Evolutionary conservation across 2,329 filamentous ascomycete genomes (phyloP).

Genomic region (Xylariales sp.): DNA sequence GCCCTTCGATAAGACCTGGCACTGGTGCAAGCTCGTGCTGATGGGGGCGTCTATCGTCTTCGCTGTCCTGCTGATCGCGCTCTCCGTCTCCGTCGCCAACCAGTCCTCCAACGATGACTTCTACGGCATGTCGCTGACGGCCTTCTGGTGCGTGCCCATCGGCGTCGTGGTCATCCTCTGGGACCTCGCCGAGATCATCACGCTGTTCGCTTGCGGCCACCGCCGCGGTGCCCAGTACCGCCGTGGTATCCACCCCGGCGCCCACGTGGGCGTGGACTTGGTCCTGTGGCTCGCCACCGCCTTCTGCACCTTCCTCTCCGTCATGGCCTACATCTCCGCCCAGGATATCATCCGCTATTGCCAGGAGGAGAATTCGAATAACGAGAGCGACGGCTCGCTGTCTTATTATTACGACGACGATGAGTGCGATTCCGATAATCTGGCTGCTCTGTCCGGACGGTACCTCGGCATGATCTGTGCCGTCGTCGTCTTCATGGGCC

Average conservation of each 20-base stretch:
- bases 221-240: constrained; percentile 1
- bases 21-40: constrained; percentile 8
- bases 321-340: neutral
- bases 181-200: constrained; percentile 9
- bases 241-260: constrained; percentile 9
- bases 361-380: neutral
- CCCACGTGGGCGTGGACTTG: constrained; percentile 9
- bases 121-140: neutral
- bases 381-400: neutral
- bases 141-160: constrained; percentile 5
- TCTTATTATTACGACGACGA: constrained; percentile 1
- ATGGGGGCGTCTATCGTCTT: constrained; percentile 6
- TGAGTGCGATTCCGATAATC: constrained; percentile 1
- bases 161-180: constrained; percentile 3
- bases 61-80: constrained; percentile 3
- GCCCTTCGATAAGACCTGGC: constrained; percentile 9
- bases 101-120: neutral
- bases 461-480: neutral
- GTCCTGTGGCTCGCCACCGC: constrained; percentile 7
- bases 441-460: neutral
- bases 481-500: constrained; percentile 5
- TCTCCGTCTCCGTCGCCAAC: constrained; percentile 1
- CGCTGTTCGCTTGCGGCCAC: constrained; percentile 4
- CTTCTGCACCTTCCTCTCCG: constrained; percentile 4
- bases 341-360: neutral